phyloP scores from a whole-genome alignment of 768 basidiomycete species.

The Leccinum fibrillosum region DNA sequence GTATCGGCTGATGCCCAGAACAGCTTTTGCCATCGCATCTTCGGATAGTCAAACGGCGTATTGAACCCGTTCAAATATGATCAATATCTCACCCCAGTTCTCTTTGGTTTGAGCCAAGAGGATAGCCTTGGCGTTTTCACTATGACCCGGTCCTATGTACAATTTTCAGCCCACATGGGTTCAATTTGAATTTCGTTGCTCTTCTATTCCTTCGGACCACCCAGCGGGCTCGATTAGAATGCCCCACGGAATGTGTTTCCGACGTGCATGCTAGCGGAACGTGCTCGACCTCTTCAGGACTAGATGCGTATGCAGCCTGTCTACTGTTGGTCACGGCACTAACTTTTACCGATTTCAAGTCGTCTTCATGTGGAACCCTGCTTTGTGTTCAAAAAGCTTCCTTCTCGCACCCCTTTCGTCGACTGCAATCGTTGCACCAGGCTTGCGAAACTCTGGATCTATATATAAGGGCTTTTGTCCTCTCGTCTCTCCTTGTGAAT shows the following conservation, averaged over 20 bases:
- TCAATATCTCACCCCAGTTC: background rate
- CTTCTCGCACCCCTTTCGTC: constrained; percentile 2
- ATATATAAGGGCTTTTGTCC: constrained; percentile 13
- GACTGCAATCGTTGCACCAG: background rate
- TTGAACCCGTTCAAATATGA: background rate
- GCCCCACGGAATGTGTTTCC: background rate
- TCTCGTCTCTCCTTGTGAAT: background rate
- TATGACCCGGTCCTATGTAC: background rate
- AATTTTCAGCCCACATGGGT: background rate
- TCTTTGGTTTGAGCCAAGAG: background rate
- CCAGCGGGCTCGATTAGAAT: background rate
- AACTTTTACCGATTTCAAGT: constrained; percentile 1
- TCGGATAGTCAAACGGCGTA: constrained; percentile 1
- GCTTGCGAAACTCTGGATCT: background rate
- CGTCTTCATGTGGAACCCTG: background rate
- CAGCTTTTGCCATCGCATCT: background rate
- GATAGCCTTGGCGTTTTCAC: background rate
- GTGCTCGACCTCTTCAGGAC: background rate
- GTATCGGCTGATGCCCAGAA: constrained; percentile 1
- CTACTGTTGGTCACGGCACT: background rate
- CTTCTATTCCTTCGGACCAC: constrained; percentile 1
- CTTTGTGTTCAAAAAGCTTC: background rate
- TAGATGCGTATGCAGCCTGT: background rate
- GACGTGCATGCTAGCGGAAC: constrained; percentile 4
- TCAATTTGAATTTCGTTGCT: constrained; percentile 10